Conservation (phyloP, 129 eudicot species). For the Mikania micrantha region DNA sequence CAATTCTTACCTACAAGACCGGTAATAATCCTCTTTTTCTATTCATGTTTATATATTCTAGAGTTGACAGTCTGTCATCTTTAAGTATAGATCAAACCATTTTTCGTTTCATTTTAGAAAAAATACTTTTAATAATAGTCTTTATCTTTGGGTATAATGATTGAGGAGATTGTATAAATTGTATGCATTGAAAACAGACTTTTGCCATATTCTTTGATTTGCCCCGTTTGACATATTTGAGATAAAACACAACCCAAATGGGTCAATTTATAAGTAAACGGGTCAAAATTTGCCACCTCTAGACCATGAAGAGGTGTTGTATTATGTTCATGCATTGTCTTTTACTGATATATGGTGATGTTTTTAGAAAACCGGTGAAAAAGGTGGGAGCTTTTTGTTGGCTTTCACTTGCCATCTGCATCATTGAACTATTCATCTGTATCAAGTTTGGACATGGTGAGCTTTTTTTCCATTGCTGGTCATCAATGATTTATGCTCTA, state of each 20-base stretch:
- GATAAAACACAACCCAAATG: neutral
- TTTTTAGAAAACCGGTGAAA: constrained; percentile 71
- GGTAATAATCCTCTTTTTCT: constrained; percentile 43
- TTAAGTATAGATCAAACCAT: neutral
- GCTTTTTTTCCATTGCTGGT: constrained; percentile 9
- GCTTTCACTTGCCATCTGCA: constrained; percentile 96
- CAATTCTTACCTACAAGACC: constrained; percentile 88
- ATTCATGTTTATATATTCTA: neutral
- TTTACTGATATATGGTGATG: neutral
- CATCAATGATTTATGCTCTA: neutral
- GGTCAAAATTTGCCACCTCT: neutral
- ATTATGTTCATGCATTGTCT: neutral
- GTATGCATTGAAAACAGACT: neutral
- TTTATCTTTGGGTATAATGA: neutral
- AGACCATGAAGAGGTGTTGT: neutral
- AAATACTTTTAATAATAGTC: neutral
- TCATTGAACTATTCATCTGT: constrained; percentile 89
- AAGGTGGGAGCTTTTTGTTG: constrained; percentile 97
- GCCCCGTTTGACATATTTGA: neutral
- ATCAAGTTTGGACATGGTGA: constrained; percentile 92
- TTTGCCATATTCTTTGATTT: neutral
- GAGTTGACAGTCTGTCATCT: neutral
- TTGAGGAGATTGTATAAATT: neutral
- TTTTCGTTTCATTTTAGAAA: too few species aligned
- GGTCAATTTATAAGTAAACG: neutral